Evolutionary conservation across 805 yeast species (phyloP).

Genomic region (Tetrapisispora arboricola): DNA sequence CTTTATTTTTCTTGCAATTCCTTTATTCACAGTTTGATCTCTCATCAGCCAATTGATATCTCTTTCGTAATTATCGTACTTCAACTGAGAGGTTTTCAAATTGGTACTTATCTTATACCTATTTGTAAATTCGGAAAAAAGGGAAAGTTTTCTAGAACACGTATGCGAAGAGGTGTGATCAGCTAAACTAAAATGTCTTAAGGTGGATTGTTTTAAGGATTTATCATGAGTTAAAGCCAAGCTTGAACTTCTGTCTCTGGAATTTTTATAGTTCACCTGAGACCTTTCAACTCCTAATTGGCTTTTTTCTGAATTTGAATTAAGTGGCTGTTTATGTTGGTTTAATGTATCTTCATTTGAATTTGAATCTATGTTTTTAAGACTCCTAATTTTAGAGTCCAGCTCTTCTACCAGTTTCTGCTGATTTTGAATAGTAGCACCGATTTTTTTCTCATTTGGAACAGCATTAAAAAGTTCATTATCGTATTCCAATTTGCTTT

Average conservation of each 20-base stretch:
- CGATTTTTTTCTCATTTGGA: too few species aligned
- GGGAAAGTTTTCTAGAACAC: not conserved
- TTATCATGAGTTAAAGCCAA: not conserved
- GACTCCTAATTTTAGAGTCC: too few species aligned
- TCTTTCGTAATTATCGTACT: not conserved
- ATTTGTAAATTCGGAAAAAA: constrained; percentile 7
- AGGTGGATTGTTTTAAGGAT: not conserved
- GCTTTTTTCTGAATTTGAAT: too few species aligned
- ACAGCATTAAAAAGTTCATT: too few species aligned
- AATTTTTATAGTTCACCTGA: too few species aligned
- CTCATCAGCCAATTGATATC: constrained; percentile 2
- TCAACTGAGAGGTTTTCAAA: not conserved
- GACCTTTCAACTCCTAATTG: too few species aligned
- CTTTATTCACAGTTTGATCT: not conserved
- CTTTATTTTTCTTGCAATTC: not conserved
- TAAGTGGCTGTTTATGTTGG: too few species aligned
- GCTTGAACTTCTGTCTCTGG: too few species aligned
- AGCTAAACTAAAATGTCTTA: not conserved
- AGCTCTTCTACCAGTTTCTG: too few species aligned
- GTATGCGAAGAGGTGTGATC: not conserved
- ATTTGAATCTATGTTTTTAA: too few species aligned
- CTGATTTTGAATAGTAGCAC: too few species aligned
- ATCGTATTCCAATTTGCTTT: not conserved
- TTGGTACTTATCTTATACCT: not conserved
- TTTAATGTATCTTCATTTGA: too few species aligned